Base-by-base conservation (phyloP, 768 basidiomycete species). In the Serendipita sp. region DNA sequence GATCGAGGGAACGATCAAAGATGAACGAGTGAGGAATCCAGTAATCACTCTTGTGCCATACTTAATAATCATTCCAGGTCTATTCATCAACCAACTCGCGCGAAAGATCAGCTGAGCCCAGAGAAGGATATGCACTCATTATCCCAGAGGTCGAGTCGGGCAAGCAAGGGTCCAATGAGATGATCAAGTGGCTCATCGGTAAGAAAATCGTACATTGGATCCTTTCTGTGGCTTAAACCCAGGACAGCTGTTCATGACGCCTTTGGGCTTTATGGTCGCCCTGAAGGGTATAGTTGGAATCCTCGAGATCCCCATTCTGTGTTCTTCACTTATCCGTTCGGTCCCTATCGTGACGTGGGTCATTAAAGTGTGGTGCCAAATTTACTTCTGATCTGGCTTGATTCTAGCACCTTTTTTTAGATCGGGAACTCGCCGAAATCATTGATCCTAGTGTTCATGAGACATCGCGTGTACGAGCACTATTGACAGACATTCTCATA, bases 321-420 rank as follows among this genome's bases (percentile, higher is more conserved):
- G 74, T 93, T 97, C 86, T 98, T 94, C 73, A 92, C 85, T 0
- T 96, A 97, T 72, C 94, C 95, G 4, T 84, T 90, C 56, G 93
- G 92, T 0, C 83, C 86, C 3, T 76, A 82, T 66, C 86, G 84
- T 74, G 88, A 92, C 72, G 93, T 95, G 71, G 68, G 89, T 77
- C 16, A 45, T 2, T 48, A 7, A 11, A 15, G 28, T 3, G 53
- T 32, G 45, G 67, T 70, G 74, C 69, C 45, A 37, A 44, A 51
- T 47, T 44, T 65, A 8, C 68, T 51, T 18, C 13, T 41, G 38
- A 7, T 41, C 13, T 5, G 38, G 5, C n/a, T 51, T 16, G 16
- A 51, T 51, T 16, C 7, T 65, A 94, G 89, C 79, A 83, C 63
- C 81, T 96, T 24, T 96, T 97, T 78, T 78, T 96, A 64, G 89